phyloP scores from a whole-genome alignment of 495 filamentous ascomycete species.

The Aspergillus egyptiacus region DNA sequence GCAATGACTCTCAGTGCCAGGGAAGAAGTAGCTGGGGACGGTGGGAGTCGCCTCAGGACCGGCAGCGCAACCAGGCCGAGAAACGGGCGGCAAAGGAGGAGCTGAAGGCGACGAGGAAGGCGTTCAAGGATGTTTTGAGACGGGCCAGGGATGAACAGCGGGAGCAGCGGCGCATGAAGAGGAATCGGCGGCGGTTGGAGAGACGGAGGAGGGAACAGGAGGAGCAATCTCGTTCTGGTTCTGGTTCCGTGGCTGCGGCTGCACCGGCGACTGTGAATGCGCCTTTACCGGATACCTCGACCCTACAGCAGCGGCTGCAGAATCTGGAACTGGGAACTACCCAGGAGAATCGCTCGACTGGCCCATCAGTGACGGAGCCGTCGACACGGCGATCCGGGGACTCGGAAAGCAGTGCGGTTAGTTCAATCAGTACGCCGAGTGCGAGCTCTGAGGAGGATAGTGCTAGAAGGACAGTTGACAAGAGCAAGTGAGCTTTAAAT shows the following conservation, averaged over 20 bases:
- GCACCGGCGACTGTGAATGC: not conserved
- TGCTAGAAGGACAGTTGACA: slow-evolving; percentile 6
- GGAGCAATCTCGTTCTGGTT: not conserved
- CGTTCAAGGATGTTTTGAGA: slow-evolving; percentile 35
- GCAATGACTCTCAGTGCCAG: not conserved
- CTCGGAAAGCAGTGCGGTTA: slow-evolving; percentile 21
- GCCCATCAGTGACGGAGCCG: slow-evolving; percentile 11
- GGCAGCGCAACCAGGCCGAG: slow-evolving; percentile 28
- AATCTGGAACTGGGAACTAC: slow-evolving; percentile 20
- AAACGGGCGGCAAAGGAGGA: slow-evolving; percentile 36
- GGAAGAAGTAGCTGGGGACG: slow-evolving; percentile 30
- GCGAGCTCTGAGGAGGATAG: slow-evolving; percentile 19
- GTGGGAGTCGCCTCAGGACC: slow-evolving; percentile 38
- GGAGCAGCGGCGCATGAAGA: slow-evolving; percentile 23
- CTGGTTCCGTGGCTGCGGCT: not conserved
- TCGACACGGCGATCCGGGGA: slow-evolving; percentile 15
- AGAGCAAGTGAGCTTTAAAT: slow-evolving; percentile 1
- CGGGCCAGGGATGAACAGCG: slow-evolving; percentile 38
- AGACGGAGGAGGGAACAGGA: slow-evolving; percentile 4
- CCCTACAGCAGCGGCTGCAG: slow-evolving; percentile 19
- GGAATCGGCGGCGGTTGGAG: slow-evolving; percentile 22
- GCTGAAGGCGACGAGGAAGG: slow-evolving; percentile 33
- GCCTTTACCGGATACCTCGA: not conserved
- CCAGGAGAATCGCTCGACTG: slow-evolving; percentile 13
- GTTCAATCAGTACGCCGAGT: slow-evolving; percentile 21